Evolutionary conservation across 2,329 filamentous ascomycete genomes (phyloP).

Genomic region (Rhinocladiella similis): DNA sequence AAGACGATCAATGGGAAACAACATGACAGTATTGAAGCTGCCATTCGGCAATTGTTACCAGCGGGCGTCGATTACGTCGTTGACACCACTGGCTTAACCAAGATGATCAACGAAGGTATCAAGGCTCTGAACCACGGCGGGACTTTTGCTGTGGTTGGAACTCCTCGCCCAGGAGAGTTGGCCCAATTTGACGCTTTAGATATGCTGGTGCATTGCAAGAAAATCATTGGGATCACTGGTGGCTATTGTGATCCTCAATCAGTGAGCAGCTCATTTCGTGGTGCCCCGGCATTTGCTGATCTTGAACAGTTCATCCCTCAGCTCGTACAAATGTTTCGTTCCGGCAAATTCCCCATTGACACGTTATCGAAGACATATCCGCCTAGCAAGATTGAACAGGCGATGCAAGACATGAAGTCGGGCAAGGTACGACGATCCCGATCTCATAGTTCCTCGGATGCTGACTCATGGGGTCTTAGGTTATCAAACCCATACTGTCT

Average conservation of each 20-base stretch:
- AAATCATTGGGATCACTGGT: slow-evolving; percentile 4
- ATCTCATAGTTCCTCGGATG: not conserved
- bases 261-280: not conserved
- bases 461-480: not conserved
- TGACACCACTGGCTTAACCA: slow-evolving; percentile 32
- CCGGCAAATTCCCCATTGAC: not conserved
- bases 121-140: slow-evolving; percentile 1
- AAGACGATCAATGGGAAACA: slow-evolving; percentile 27
- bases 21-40: slow-evolving; percentile 4
- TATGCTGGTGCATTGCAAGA: slow-evolving; percentile 9
- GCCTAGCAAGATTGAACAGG: slow-evolving; percentile 35
- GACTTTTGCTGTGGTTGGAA: slow-evolving; percentile 3
- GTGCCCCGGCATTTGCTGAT: too few relatives aligned
- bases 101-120: slow-evolving; percentile 26
- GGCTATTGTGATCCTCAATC: slow-evolving; percentile 3
- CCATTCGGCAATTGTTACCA: not conserved
- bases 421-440: not conserved
- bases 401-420: slow-evolving; percentile 36
- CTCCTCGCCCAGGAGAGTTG: slow-evolving; percentile 1
- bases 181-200: not conserved
- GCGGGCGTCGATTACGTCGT: slow-evolving; percentile 26
- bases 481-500: slow-evolving; percentile 3
- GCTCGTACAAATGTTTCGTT: slow-evolving; percentile 4
- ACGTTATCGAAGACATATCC: slow-evolving; percentile 1
- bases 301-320: slow-evolving; percentile 5